These are phyloP conservation scores for Styphnolobium japonicum DNA, from an alignment of 306 rosid species.

Conservation along the genomic window DNA sequence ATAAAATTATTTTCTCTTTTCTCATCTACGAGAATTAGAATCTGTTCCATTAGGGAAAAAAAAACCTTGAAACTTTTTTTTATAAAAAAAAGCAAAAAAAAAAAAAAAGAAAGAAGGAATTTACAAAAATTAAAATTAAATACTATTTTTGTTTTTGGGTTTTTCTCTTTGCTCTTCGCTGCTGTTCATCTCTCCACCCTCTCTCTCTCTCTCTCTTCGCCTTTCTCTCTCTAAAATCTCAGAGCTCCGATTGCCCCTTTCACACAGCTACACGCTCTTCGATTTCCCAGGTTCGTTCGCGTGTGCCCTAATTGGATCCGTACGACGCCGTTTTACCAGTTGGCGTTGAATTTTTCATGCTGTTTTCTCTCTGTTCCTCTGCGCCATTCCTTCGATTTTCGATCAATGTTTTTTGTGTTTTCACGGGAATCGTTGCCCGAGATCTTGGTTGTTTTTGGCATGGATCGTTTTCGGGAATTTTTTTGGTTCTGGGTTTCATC, in stretches of 20 bases:
- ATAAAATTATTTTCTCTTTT: too few relatives aligned
- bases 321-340: not conserved
- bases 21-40: too few relatives aligned
- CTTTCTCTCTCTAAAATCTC: constrained; percentile 66
- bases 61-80: too few relatives aligned
- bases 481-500: constrained; percentile 23
- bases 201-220: constrained; percentile 28
- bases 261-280: constrained; percentile 42
- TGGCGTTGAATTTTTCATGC: not conserved
- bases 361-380: not conserved
- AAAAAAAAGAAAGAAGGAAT: not conserved
- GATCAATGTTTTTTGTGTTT: constrained; percentile 50
- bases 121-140: not conserved
- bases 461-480: constrained; percentile 6
- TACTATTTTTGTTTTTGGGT: constrained; percentile 44
- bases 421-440: constrained; percentile 30
- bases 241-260: constrained; percentile 48
- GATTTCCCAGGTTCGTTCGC: constrained; percentile 70
- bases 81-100: constrained; percentile 14
- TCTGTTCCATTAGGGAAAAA: too few relatives aligned
- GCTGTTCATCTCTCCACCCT: constrained; percentile 37
- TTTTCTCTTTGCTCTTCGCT: constrained; percentile 44
- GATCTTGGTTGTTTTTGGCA: constrained; percentile 41
- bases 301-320: constrained; percentile 60
- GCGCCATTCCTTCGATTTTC: constrained; percentile 46